phyloP scores from a whole-genome alignment of 805 yeast genomes.

The Osmozyma mogii region DNA sequence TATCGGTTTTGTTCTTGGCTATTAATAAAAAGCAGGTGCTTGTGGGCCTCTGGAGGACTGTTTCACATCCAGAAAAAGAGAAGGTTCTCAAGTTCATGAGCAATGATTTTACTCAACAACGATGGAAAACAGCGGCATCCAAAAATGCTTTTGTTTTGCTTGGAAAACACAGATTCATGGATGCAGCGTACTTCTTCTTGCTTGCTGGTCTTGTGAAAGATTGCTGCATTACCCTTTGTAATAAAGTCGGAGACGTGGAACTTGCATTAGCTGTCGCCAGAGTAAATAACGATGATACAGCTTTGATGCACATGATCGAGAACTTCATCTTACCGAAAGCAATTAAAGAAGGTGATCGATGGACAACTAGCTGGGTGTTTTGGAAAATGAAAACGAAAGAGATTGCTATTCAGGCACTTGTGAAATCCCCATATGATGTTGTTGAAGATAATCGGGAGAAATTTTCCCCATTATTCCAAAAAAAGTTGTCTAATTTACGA shows the following conservation, averaged over 20 bases:
- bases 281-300: slow-evolving; percentile 38
- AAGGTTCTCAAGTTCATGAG: slow-evolving; percentile 72
- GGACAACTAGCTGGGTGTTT: slow-evolving; percentile 76
- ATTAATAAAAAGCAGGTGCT: slow-evolving; percentile 69
- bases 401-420: slow-evolving; percentile 53
- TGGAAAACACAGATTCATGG: slow-evolving; percentile 79
- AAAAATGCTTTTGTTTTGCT: slow-evolving; percentile 88
- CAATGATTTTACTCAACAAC: slow-evolving; percentile 63
- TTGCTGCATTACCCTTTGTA: slow-evolving; percentile 64
- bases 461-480: slow-evolving; percentile 17
- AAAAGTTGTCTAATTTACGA: slow-evolving; percentile 6
- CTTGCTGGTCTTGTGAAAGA: slow-evolving; percentile 71
- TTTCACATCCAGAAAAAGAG: slow-evolving; percentile 70
- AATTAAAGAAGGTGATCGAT: slow-evolving; percentile 56
- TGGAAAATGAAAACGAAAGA: slow-evolving; percentile 46
- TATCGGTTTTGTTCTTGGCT: slow-evolving; percentile 73
- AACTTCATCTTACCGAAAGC: slow-evolving; percentile 49
- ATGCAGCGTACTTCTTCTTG: slow-evolving; percentile 85
- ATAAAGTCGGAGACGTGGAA: slow-evolving; percentile 57
- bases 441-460: slow-evolving; percentile 12
- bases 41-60: slow-evolving; percentile 75
- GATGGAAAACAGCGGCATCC: slow-evolving; percentile 85
- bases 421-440: slow-evolving; percentile 43
- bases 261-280: slow-evolving; percentile 79
- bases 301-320: slow-evolving; percentile 39